Base-by-base conservation (phyloP, 148 eudicot genomes). In the Arbutus unedo region DNA sequence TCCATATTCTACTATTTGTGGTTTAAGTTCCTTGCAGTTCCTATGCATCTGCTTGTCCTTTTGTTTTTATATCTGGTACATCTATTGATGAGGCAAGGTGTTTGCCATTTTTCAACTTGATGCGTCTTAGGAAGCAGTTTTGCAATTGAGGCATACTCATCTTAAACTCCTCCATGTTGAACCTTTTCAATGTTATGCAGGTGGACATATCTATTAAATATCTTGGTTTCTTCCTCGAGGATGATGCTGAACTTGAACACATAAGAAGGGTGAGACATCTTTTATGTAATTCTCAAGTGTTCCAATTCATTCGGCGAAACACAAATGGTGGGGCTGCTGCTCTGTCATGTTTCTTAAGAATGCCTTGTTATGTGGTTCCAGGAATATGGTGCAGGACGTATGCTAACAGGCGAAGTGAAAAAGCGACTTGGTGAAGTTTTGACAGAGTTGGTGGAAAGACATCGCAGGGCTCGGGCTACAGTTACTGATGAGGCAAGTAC, bases 381-480 rank as follows among this genome's bases (percentile, higher is more conserved):
- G 99, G 97, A 94, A 83, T 94, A 96, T 86, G 96, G 93, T 66
- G 90, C 94, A 45, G 99, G 99, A 7, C 89, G 93, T 66, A 88
- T 96, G 98, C 89, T 96, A 75, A 96, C 99, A 5, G 99, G 99
- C 45, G 97, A 96, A 51, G 94, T 96, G 15, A 96, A 96, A 88
- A 87, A 91, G 85, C 90, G 89, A 41, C 94, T 96, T 54, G 90
- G 85, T 84, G 92, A 93, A 82, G 96, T 96, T 85, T 85, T 96
- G 81, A 92, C 96, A 6, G 98, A 91, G 76, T 43, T 96, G 74
- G 98, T 96, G 31, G 95, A 94, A 87, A 93, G 99, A 85, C 99
- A 94, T 81, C 91, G 90, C 2, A 86, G 81, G 77, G 98, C 98
- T 82, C 87, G 99, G 60, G 97, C 98, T 81, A 94, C 95, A 25